Conservation (phyloP, 2,329 filamentous ascomycete species). For the Talaromyces sp. region DNA sequence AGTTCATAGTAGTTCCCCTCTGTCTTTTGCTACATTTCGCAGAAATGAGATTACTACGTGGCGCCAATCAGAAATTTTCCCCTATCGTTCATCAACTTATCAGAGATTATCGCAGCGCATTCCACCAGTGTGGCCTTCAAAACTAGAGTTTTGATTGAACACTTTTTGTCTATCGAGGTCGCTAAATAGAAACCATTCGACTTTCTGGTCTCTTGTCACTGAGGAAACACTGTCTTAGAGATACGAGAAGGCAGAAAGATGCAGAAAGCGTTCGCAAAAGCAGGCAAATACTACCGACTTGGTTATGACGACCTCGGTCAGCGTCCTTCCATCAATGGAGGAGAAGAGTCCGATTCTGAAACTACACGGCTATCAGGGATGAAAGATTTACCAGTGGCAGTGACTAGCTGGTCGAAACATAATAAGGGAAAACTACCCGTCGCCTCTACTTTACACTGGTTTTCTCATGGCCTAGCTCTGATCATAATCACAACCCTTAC, state of each 20-base stretch:
- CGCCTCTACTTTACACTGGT: constrained; percentile 4
- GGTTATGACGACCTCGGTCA: not conserved
- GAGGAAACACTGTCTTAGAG: not conserved
- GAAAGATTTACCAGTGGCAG: not conserved
- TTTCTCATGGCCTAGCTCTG: not conserved
- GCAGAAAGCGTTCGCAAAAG: not conserved
- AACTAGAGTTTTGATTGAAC: not conserved
- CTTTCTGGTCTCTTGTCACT: not conserved
- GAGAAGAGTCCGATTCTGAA: not conserved
- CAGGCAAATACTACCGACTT: not conserved
- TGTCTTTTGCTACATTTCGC: not conserved
- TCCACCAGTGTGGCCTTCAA: not conserved
- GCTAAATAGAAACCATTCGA: not conserved
- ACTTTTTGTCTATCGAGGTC: not conserved
- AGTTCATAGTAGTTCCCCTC: not conserved
- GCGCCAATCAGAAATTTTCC: not conserved
- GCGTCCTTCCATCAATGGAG: not conserved
- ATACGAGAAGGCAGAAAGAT: not conserved
- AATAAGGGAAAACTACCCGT: not conserved
- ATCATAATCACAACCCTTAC: not conserved
- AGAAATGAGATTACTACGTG: not conserved
- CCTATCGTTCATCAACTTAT: not conserved
- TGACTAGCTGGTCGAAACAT: not conserved
- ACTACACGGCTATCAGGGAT: not conserved
- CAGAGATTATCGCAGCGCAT: not conserved